phyloP scores from a whole-genome alignment of 192 early-diverging fungal genomes.

The Entomortierella beljakovae region DNA sequence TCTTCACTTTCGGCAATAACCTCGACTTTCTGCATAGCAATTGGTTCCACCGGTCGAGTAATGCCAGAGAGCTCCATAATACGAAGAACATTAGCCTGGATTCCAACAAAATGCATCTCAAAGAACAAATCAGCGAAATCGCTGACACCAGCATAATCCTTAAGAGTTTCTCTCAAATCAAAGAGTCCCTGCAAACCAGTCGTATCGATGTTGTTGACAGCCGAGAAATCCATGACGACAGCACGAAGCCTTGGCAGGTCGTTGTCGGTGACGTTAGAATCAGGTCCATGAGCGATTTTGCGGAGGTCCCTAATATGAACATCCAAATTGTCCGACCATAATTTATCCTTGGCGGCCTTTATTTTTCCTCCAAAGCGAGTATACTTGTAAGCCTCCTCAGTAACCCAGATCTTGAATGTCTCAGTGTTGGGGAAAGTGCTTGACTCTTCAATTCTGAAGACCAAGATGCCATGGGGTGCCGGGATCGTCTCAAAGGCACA shows the following conservation, averaged over 20 bases:
- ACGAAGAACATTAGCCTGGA: conserved; percentile 37
- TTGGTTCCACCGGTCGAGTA: conserved; percentile 24
- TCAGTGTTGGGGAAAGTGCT: conserved; percentile 79
- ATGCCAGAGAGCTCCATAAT: conserved; percentile 43
- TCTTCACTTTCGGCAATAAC: not conserved
- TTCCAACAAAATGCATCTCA: conserved; percentile 56
- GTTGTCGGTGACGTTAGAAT: conserved; percentile 43
- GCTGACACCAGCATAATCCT: conserved; percentile 39
- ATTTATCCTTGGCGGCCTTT: conserved; percentile 57
- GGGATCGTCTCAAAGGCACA: conserved; percentile 40
- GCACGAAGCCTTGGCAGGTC: conserved; percentile 70
- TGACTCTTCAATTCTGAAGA: conserved; percentile 73
- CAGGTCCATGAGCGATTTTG: conserved; percentile 9
- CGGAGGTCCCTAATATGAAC: conserved; percentile 29
- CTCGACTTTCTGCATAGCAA: conserved; percentile 30
- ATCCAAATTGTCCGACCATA: conserved; percentile 64
- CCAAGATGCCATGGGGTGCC: conserved; percentile 72
- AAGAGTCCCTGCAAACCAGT: conserved; percentile 81
- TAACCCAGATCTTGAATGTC: conserved; percentile 65
- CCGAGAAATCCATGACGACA: conserved; percentile 83
- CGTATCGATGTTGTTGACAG: conserved; percentile 83
- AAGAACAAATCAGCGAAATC: conserved; percentile 42
- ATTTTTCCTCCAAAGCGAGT: conserved; percentile 56
- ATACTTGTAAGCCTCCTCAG: conserved; percentile 55
- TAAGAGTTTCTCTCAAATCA: conserved; percentile 58